phyloP scores from a whole-genome alignment of 306 rosid genomes.

The Cicer cuneatum region DNA sequence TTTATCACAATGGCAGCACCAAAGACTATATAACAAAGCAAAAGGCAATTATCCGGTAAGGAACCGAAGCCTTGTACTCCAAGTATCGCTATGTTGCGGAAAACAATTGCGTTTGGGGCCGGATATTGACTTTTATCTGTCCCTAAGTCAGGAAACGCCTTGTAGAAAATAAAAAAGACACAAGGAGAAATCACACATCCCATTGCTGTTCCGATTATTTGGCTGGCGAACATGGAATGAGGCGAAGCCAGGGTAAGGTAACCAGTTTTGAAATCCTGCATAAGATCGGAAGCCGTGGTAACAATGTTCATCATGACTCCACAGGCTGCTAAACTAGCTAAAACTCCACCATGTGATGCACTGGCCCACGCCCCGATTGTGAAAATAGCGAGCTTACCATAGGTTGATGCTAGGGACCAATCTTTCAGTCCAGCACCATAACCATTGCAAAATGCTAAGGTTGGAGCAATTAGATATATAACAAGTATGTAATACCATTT shows the following conservation, averaged over 20 bases:
- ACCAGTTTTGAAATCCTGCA: conserved; percentile 61
- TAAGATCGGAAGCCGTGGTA: conserved; percentile 57
- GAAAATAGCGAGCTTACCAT: conserved; percentile 61
- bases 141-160: conserved; percentile 57
- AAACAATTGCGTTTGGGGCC: conserved; percentile 48
- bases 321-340: conserved; percentile 57
- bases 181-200: conserved; percentile 60
- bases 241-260: conserved; percentile 62
- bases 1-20: conserved; percentile 48
- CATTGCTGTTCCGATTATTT: conserved; percentile 58
- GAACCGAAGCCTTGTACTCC: conserved; percentile 54
- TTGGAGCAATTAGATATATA: conserved; percentile 58
- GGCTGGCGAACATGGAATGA: conserved; percentile 61
- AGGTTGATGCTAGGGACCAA: conserved; percentile 60
- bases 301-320: conserved; percentile 70
- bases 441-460: conserved; percentile 65
- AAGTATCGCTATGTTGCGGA: conserved; percentile 55
- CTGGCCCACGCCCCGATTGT: conserved; percentile 66
- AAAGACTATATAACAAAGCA: conserved; percentile 53
- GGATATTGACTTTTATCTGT: conserved; percentile 50
- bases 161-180: conserved; percentile 62
- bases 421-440: conserved; percentile 60
- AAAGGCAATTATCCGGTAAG: conserved; percentile 54
- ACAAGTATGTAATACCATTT: conserved; percentile 59
- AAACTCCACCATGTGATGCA: conserved; percentile 56